A percentile compares a stretch with the other conserved stretches of the same genome.
These are phyloP conservation scores for Claviceps sp. DNA, from an alignment of 2,329 filamentous ascomycete genomes.

Conservation along the genomic window DNA sequence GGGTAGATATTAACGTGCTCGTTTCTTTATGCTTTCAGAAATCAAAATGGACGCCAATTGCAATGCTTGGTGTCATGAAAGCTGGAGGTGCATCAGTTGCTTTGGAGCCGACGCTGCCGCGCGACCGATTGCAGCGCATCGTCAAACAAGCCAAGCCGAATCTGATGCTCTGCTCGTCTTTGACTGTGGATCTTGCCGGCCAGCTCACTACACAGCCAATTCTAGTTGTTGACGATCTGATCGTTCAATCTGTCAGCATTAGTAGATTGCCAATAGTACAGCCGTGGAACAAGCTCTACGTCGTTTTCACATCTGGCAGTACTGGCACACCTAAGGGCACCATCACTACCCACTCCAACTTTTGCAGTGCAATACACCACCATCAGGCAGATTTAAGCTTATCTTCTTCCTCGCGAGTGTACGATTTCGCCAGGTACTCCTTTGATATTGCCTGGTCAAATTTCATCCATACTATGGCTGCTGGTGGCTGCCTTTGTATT, in stretches of 20 bases:
- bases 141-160: constrained; percentile 7
- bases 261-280: constrained; percentile 4
- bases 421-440: constrained; percentile 10
- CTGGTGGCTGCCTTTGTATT: constrained; percentile 10
- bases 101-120: constrained; percentile 6
- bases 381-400: background rate
- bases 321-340: background rate
- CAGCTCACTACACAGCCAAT: constrained; percentile 8
- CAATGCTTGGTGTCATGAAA: constrained; percentile 3
- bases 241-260: constrained; percentile 6
- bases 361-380: background rate
- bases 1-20: background rate
- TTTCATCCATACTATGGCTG: constrained; percentile 7
- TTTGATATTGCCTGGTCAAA: constrained; percentile 11
- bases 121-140: constrained; percentile 1
- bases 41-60: constrained; percentile 3
- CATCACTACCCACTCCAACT: background rate
- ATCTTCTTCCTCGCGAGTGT: background rate
- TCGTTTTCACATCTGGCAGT: background rate
- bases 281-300: constrained; percentile 6
- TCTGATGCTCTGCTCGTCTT: constrained; percentile 10
- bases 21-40: constrained; percentile 7
- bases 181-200: constrained; percentile 1
- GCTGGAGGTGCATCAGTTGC: constrained; percentile 1
- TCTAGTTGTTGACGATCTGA: background rate